Base-by-base conservation (phyloP, 129 eudicot species). In the Ambrosia artemisiifolia region DNA sequence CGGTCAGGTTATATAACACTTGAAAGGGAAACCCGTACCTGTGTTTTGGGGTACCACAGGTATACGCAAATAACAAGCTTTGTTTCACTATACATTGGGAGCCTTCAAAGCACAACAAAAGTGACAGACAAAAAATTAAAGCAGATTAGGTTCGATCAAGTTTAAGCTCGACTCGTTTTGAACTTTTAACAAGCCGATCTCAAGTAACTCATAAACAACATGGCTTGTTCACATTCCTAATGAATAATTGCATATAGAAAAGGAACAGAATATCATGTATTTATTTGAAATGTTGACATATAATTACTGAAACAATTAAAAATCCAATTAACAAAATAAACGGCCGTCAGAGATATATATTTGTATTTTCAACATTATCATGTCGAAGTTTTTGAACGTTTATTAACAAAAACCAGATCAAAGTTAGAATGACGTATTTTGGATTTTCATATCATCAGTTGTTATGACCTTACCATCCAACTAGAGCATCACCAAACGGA, bases 1-100 rank as follows among this genome's bases (percentile, higher is more conserved):
- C 19, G 11, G 30, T 54, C 61, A 6, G n/a, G 18, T 20, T 59
- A 11, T 9, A 55, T 24, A 55, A 55, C 62, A 18, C 5, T 1
- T 7, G 5, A 14, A 50, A 6, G 13, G 9, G 54, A 30, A 64
- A 56, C 20, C 28, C 63, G 80, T 48, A 92, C 98, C 92, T 83
- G 84, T 18, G 98, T 93, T 83, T 85, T 89, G 36, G 96, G 98
- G 85, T 65, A 84, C 98, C 98, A 93, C 74, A 93, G 70, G 77
- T 85, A 89, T 63, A 93, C 83, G 63, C 82, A 79, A 69, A 93
- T 79, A 63, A 85, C 95, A 83, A 93, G 44, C 71, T 93, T 93
- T 30, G 92, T 88, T 87, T 93, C 98, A 82, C 95, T 83, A 68
- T 89, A 89, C 98, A 93, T 85, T 11, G 98, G 96, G 79, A 93